These are phyloP conservation scores for Cryptomeria japonica DNA, from an alignment of 75 land plant species.

Conservation along the genomic window DNA sequence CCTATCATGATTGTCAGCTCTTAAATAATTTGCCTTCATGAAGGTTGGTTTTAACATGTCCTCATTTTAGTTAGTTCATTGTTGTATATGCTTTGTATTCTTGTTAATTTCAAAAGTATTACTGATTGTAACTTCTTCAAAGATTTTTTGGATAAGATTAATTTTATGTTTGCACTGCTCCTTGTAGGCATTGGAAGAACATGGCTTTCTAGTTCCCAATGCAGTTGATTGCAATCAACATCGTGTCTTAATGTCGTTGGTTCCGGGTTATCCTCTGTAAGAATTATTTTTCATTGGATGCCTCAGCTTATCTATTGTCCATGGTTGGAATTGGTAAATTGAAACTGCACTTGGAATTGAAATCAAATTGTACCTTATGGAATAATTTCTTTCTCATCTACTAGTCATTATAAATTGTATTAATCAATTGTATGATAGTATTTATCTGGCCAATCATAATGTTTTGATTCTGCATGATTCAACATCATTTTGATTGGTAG, in stretches of 20 bases:
- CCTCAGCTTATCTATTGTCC: neutral
- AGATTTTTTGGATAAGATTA: neutral
- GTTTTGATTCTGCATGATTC: neutral
- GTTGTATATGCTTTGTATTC: neutral
- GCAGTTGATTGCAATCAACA: constrained; percentile 98
- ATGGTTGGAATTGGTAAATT: too few species aligned
- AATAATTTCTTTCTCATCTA: neutral
- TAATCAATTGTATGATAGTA: neutral
- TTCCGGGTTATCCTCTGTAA: constrained; percentile 96
- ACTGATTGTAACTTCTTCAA: neutral
- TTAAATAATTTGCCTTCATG: constrained; percentile 98
- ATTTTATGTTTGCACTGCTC: neutral
- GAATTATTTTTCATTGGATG: constrained; percentile 14
- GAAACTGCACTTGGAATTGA: neutral
- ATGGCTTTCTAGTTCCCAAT: constrained; percentile 95
- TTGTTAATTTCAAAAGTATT: neutral
- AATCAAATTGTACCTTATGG: neutral
- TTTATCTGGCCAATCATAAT: neutral
- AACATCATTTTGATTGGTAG: neutral
- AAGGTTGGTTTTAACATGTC: constrained; percentile 50
- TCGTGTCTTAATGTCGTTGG: constrained; percentile 95
- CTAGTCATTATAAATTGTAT: neutral
- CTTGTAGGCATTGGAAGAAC: constrained; percentile 83
- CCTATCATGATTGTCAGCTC: constrained; percentile 94
- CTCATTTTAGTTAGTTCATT: neutral